These are phyloP conservation scores for Fagopyrum tataricum DNA, from an alignment of 148 eudicot species.

Conservation along the genomic window DNA sequence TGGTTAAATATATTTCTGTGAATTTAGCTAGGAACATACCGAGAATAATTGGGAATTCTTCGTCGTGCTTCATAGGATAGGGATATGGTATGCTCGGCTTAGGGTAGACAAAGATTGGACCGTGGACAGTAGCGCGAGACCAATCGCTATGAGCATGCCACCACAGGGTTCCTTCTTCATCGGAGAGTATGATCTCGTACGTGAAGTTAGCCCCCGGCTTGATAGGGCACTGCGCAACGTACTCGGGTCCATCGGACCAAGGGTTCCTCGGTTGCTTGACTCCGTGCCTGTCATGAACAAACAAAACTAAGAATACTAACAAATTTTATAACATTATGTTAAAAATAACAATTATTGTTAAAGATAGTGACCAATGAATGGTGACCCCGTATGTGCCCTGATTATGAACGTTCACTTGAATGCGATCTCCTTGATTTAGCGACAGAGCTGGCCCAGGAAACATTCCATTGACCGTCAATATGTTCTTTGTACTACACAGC, in stretches of 20 bases:
- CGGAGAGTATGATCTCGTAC: slow-evolving; percentile 26
- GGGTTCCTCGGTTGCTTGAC: slow-evolving; percentile 33
- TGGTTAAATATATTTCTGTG: too few relatives aligned
- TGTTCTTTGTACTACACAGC: slow-evolving; percentile 24
- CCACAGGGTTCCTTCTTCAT: slow-evolving; percentile 36
- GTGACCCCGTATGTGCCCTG: slow-evolving; percentile 21
- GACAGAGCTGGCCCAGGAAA: slow-evolving; percentile 32
- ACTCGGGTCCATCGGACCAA: slow-evolving; percentile 41
- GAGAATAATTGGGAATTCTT: slow-evolving; percentile 26
- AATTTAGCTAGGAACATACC: too few relatives aligned
- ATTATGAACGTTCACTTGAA: slow-evolving; percentile 23
- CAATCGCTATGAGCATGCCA: slow-evolving; percentile 46
- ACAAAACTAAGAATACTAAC: too few relatives aligned
- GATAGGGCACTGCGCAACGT: slow-evolving; percentile 32
- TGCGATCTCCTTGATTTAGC: slow-evolving; percentile 20
- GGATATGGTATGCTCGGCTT: slow-evolving; percentile 21
- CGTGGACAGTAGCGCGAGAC: slow-evolving; percentile 41
- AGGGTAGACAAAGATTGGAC: slow-evolving; percentile 25
- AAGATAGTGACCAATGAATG: slow-evolving; percentile 24
- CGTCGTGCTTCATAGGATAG: slow-evolving; percentile 23
- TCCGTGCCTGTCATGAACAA: slow-evolving; percentile 25
- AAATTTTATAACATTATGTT: too few relatives aligned
- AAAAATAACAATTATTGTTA: not conserved
- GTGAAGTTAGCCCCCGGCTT: slow-evolving; percentile 25
- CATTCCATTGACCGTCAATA: slow-evolving; percentile 28